phyloP scores from a whole-genome alignment of 2,329 filamentous ascomycete genomes.

The Intubia oerlemansii region DNA sequence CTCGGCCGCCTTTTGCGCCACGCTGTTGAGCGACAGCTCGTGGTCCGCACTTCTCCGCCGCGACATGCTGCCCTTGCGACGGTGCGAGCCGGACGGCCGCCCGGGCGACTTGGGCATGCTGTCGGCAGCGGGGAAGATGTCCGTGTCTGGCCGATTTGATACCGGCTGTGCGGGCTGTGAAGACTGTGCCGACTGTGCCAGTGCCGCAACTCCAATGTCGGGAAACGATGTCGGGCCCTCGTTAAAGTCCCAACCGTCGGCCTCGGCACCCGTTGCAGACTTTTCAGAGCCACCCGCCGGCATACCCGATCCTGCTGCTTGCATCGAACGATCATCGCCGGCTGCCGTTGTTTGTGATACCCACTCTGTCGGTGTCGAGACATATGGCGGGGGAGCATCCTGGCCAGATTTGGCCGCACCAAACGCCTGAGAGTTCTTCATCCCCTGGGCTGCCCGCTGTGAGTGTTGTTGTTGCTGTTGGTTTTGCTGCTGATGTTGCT shows the following conservation, averaged over 20 bases:
- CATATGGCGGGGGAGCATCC: no score
- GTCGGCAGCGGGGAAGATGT: conserved; percentile 68
- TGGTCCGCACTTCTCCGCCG: conserved; percentile 50
- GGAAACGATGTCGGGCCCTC: conserved; percentile 41
- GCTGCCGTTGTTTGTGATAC: no score
- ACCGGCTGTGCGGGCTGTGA: conserved; percentile 14
- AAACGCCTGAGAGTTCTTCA: no score
- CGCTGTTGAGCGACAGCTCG: conserved; percentile 28
- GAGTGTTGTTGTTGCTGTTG: conserved; percentile 19
- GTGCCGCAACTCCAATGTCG: conserved; percentile 22
- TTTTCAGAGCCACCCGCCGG: no score
- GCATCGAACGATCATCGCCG: no score
- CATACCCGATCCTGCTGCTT: no score
- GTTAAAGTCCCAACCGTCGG: conserved; percentile 85
- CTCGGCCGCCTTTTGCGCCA: conserved; percentile 28
- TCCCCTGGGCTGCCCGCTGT: conserved; percentile 16
- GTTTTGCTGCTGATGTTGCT: no score
- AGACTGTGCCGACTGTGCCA: no score
- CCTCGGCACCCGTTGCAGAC: no score
- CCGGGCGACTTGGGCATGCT: conserved; percentile 64
- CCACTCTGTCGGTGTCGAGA: no score
- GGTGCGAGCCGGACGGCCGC: conserved; percentile 44
- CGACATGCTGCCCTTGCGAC: conserved; percentile 63
- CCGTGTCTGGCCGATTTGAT: conserved; percentile 57
- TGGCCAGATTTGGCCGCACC: no score